These are phyloP conservation scores for Leishmania mexicana DNA, from an alignment of 208 protist species.

Conservation along the genomic window DNA sequence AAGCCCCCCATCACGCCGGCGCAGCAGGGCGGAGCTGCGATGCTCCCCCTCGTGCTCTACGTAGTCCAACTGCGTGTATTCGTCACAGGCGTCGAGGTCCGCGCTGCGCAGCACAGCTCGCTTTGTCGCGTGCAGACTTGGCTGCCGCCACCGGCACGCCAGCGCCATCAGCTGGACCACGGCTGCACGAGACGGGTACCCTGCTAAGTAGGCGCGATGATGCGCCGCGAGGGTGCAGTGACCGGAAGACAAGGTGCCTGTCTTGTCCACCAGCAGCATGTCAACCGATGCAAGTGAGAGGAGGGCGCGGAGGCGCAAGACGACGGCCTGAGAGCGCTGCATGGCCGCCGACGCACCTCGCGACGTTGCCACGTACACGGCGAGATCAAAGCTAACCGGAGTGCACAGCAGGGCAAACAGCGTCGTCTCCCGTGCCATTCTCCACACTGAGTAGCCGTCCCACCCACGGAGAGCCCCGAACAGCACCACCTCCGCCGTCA, in stretches of 20 bases:
- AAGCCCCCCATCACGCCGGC: constrained; percentile 43
- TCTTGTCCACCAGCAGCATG: constrained; percentile 89
- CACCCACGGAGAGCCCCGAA: constrained; percentile 5
- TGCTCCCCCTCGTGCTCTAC: constrained; percentile 23
- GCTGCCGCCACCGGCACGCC: constrained; percentile 76
- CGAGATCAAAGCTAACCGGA: constrained; percentile 49
- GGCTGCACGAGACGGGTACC: constrained; percentile 37
- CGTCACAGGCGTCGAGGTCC: constrained; percentile 61
- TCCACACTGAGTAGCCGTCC: background rate
- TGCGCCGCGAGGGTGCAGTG: constrained; percentile 59
- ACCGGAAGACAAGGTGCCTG: constrained; percentile 92
- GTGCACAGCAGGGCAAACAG: constrained; percentile 33
- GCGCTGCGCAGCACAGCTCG: constrained; percentile 63
- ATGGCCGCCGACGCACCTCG: constrained; percentile 78
- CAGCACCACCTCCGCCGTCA: constrained; percentile 14
- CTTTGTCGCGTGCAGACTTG: constrained; percentile 59
- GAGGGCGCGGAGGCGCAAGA: constrained; percentile 85
- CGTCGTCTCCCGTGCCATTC: constrained; percentile 36
- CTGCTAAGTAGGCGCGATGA: constrained; percentile 37
- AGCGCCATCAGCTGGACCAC: constrained; percentile 67
- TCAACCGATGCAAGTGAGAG: constrained; percentile 62
- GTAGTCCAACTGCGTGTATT: constrained; percentile 52
- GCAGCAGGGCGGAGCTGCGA: constrained; percentile 55
- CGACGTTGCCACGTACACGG: constrained; percentile 53
- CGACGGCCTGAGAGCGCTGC: constrained; percentile 77